Conservation (phyloP, 2,329 filamentous ascomycete species). For the Neopestalotiopsis rosae region DNA sequence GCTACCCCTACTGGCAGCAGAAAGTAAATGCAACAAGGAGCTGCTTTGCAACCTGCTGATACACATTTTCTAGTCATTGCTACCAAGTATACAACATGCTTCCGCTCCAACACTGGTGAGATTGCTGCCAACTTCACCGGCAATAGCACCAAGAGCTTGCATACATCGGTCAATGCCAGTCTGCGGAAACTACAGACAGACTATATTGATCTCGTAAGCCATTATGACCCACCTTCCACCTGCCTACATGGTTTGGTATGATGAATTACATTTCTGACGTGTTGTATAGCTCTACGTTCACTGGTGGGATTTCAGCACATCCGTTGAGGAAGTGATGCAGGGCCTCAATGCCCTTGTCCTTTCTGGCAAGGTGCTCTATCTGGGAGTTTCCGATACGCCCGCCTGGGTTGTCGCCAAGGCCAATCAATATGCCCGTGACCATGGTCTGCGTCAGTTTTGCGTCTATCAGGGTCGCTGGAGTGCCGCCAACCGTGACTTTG, state of each 20-base stretch:
- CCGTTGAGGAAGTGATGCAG: constrained; percentile 72
- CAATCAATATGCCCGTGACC: constrained; percentile 71
- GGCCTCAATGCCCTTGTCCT: constrained; percentile 65
- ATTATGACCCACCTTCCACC: too few relatives aligned
- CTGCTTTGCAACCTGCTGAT: constrained; percentile 17
- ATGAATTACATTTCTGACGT: constrained; percentile 22
- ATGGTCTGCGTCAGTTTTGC: constrained; percentile 73
- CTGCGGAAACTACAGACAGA: constrained; percentile 67
- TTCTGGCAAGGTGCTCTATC: constrained; percentile 68
- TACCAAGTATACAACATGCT: constrained; percentile 71
- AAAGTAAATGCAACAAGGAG: neutral
- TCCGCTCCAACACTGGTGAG: constrained; percentile 45
- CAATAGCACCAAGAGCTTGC: constrained; percentile 67
- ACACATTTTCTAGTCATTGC: constrained; percentile 59
- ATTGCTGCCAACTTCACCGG: constrained; percentile 60
- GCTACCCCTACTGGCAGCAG: too few relatives aligned
- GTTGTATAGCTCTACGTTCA: constrained; percentile 59
- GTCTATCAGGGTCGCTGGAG: constrained; percentile 73
- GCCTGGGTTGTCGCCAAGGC: constrained; percentile 72
- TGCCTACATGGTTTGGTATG: neutral
- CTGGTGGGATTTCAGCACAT: constrained; percentile 72
- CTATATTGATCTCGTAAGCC: constrained; percentile 68
- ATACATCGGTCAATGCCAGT: constrained; percentile 59
- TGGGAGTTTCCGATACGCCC: constrained; percentile 72
- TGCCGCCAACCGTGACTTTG: constrained; percentile 67